Evolutionary conservation across 225 moss, liverwort and hornwort species (phyloP).

Genomic region (Bryoerythrophyllum caledonicum): DNA sequence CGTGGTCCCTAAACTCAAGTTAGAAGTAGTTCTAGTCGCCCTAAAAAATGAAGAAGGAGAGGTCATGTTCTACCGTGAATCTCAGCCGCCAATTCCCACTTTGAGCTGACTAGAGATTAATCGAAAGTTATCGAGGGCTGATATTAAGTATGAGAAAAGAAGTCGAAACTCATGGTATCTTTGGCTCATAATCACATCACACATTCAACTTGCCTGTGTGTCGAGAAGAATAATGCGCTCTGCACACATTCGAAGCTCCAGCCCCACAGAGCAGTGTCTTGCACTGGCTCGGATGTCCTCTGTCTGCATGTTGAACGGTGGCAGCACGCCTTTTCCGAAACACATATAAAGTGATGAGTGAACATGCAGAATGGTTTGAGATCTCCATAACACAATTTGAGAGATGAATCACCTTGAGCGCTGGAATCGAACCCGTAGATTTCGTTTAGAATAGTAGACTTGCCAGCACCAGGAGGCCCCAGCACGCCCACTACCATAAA

Average conservation of each 20-base stretch:
- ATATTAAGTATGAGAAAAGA: too few species aligned
- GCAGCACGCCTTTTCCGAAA: constrained; percentile 62
- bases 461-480: constrained; percentile 87
- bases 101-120: too few species aligned
- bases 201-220: constrained; percentile 63
- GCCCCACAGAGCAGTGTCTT: constrained; percentile 86
- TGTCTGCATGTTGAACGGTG: constrained; percentile 76
- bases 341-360: constrained; percentile 13
- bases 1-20: too few species aligned
- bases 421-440: constrained; percentile 80
- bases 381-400: not conserved
- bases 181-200: not conserved
- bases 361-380: not conserved
- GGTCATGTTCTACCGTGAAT: too few species aligned
- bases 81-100: too few species aligned
- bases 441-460: constrained; percentile 93
- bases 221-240: constrained; percentile 93
- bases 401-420: constrained; percentile 39
- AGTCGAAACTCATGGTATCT: too few species aligned
- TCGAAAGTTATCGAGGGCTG: too few species aligned
- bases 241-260: constrained; percentile 86
- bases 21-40: too few species aligned
- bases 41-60: too few species aligned
- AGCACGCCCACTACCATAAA: constrained; percentile 88
- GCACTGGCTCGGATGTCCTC: constrained; percentile 83